Base-by-base conservation (phyloP, 768 basidiomycete species). In the Suillus subalutaceus region DNA sequence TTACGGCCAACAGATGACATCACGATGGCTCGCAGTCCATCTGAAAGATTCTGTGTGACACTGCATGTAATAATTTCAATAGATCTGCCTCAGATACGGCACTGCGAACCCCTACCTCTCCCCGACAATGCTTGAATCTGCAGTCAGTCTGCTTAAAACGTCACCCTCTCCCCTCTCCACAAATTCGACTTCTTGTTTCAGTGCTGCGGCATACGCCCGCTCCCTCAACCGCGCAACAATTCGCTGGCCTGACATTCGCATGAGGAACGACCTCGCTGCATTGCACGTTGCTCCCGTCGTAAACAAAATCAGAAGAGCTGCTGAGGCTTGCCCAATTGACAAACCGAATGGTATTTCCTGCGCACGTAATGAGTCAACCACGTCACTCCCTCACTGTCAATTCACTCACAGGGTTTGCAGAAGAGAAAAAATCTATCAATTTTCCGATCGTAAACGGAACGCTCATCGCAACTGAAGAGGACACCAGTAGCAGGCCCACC, bases 161-260 rank as follows among this genome's bases (percentile, higher is more conserved):
- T 99, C 97, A 9, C 97, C 97, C 68, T 96, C 94, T 2, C 94
- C 94, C 44, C 86, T 86, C 75, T 97, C 96, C 7, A 96, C 93
- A 75, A 89, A 96, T 75, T 97, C 95, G 35, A 97, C 90, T 76
- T 98, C 96, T 77, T 97, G 94, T 62, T 83, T 84, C 8, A 98
- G 82, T 3, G 94, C 87, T n/a, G 93, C 91, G 8, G 84, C 80
- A 74, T 94, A 99, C 20, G 91, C 93, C 58, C 86, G 83, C 77
- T 96, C 89, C 37, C 96, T 87, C 43, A 94, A 81, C 12, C 94
- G 84, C 6, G 93, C 94, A 41, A 99, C 92, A 69, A 99, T 99
- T 50, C 96, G 83, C 77, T 97, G 95, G 55, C 95, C 90, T 64
- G 92, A 85, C 72, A 96, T 85, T 68, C 92, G 86, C 91, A 99